Evolutionary conservation across 495 filamentous ascomycete genomes (phyloP), one percentile per base, ranked within the genome.

Genomic region (Penicillium flavigenum): DNA sequence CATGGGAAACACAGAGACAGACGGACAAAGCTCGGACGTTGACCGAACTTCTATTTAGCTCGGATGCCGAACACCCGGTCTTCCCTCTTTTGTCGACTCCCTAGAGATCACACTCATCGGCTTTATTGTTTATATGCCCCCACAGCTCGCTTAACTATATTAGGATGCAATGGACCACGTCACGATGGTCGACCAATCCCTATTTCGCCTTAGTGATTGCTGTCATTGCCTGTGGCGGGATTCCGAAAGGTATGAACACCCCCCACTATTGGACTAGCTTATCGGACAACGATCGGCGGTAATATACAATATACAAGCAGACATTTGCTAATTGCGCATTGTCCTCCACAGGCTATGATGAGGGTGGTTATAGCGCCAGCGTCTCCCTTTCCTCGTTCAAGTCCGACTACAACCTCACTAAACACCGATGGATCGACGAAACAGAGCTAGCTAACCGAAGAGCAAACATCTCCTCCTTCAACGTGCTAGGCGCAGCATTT

Each of bases 401-500:
- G 47, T 57, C 63, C 58, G 76, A 78, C 49, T 78, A 66, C 65
- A 69, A 78, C 50, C 71, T 78, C 31, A 11, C 61, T n/a, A 42
- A 54, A 20, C 49, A 77, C 22, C 77, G 73, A 74, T 64, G 61
- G 27, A 42, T 72, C 24, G 58, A 76, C 54, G 51, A 64, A 8
- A 66, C 70, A 3, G 76, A 70, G 0, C 59, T 78, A 44, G 71
- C 73, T 12, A 76, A 74, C 56, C 73, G 76, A 11, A 70, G 49
- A 32, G 76, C 75, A 29, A 79, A 79, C 41, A 78, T 79, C 53
- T 72, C 73, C 36, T 79, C 76, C 1, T 79, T 79, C 55, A 73
- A 73, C 51, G 72, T 78, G 0, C 58, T 78, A 46, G 75, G 73
- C 1, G 76, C 76, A 5, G 73, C 73, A 4, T 72, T 77, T 27